phyloP scores from a whole-genome alignment of 257 asterid genomes.

The Penstemon barbatus region DNA sequence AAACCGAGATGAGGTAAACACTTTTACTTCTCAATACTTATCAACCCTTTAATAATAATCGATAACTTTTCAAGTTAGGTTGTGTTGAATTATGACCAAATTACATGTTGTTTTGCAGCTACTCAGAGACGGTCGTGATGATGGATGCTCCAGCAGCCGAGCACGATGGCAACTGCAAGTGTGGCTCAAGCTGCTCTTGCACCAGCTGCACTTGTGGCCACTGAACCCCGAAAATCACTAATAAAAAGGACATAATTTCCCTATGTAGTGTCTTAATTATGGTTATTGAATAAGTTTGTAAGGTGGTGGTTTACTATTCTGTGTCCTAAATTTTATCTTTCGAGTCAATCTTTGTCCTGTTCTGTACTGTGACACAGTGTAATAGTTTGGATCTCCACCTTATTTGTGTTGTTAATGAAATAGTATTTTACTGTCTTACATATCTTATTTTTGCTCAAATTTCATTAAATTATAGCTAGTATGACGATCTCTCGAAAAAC shows the following conservation, averaged over 20 bases:
- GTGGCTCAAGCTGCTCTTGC: conserved; percentile 66
- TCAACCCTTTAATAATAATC: neutral
- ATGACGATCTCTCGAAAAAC: too few species aligned
- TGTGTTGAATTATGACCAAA: neutral
- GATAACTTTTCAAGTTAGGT: neutral
- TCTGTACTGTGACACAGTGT: too few species aligned
- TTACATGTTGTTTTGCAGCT: conserved; percentile 38
- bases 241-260: neutral
- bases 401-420: too few species aligned
- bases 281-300: conserved; percentile 13
- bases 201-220: conserved; percentile 57
- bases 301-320: neutral
- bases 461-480: too few species aligned
- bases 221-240: conserved; percentile 16
- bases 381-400: too few species aligned
- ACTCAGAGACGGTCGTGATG: conserved; percentile 37
- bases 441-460: too few species aligned
- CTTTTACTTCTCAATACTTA: neutral
- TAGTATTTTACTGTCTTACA: too few species aligned
- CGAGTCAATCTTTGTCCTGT: neutral
- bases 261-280: neutral
- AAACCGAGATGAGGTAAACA: conserved; percentile 47
- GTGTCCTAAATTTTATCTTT: neutral
- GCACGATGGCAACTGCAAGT: conserved; percentile 64
- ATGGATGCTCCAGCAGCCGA: conserved; percentile 47